phyloP scores from a whole-genome alignment of 805 yeast species.

The Saccharomycopsis javanensis region DNA sequence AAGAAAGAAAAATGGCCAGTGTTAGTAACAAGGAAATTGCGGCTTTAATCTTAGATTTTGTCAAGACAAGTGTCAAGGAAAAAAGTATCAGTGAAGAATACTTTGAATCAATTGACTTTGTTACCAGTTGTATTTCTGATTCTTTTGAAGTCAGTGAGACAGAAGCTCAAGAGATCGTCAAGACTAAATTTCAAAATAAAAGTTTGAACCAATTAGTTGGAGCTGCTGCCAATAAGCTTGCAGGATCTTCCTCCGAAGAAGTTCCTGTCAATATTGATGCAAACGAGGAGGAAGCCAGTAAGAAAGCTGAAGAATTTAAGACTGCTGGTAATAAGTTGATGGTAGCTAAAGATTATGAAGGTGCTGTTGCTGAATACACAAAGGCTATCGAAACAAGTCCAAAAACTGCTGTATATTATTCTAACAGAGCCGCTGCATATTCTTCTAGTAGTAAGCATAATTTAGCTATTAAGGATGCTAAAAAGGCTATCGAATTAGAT shows the following conservation, averaged over 20 bases:
- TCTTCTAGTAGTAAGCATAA: constrained; percentile 68
- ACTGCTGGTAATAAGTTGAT: constrained; percentile 83
- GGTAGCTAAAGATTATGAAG: constrained; percentile 63
- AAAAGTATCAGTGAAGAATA: constrained; percentile 69
- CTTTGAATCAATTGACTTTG: constrained; percentile 84
- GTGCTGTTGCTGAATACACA: constrained; percentile 71
- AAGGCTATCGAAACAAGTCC: constrained; percentile 64
- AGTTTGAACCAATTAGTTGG: constrained; percentile 37
- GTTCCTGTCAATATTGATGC: constrained; percentile 33
- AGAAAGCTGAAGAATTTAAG: constrained; percentile 77
- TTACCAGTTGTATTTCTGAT: constrained; percentile 85
- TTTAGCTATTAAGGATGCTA: constrained; percentile 75
- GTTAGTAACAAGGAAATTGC: constrained; percentile 57
- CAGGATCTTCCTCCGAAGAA: constrained; percentile 17
- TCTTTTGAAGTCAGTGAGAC: constrained; percentile 63
- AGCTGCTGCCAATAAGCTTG: constrained; percentile 22
- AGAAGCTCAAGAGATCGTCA: constrained; percentile 28
- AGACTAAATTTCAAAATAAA: constrained; percentile 37
- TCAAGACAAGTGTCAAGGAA: constrained; percentile 46
- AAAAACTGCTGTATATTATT: constrained; percentile 70
- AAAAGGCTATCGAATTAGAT: constrained; percentile 67
- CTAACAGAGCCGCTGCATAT: constrained; percentile 96
- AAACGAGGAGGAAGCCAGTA: constrained; percentile 42
- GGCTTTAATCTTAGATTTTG: constrained; percentile 61
- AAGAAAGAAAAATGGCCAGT: constrained; percentile 26